Base-by-base conservation (phyloP, 345 rosid genomes). In the Citrus cavaleriei region DNA sequence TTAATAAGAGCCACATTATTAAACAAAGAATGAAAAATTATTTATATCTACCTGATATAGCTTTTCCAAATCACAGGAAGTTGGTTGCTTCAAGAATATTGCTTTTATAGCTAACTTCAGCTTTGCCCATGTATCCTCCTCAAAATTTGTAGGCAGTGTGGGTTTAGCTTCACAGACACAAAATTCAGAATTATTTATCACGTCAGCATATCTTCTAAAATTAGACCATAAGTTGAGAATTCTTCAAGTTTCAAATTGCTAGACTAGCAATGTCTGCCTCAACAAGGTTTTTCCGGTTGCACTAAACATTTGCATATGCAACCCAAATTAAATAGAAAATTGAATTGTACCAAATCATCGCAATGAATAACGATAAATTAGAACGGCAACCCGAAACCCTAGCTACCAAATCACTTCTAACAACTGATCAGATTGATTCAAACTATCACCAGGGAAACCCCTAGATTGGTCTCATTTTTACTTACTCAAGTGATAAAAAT, bases 31-130 rank as follows among this genome's bases (percentile, higher is more conserved):
- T 74, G 66, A 70, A 40, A 77, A 55, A 22, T n/a, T 51, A 7
- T 78, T 22, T 51, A 42, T 32, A 25, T 30, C 69, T 82, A 90
- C 99, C 91, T 96, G 99, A 84, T 94, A 96, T 65, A 94, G 93
- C 77, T 85, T 83, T 88, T 96, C 99, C 75, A 93, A 83, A 79
- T 92, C 94, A 72, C 94, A 93, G 32, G 95, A 78, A 85, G 82
- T 76, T 22, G 90, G 89, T 81, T 86, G 91, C 84, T 93, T 96
- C 63, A 91, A 83, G 88, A 96, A 94, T 91, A 94, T 96, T 78
- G 98, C 98, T 84, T 85, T 91, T 67, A 96, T 94, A 77, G 99
- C 98, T 80, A 94, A 91, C 84, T 93, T 93, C 61, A 96, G 86
- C 85, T 85, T 91, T 82, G 92, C 90, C 99, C 99, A 96, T 16